phyloP scores from a whole-genome alignment of 1,139 yeast genomes.

The Candida sp. region DNA sequence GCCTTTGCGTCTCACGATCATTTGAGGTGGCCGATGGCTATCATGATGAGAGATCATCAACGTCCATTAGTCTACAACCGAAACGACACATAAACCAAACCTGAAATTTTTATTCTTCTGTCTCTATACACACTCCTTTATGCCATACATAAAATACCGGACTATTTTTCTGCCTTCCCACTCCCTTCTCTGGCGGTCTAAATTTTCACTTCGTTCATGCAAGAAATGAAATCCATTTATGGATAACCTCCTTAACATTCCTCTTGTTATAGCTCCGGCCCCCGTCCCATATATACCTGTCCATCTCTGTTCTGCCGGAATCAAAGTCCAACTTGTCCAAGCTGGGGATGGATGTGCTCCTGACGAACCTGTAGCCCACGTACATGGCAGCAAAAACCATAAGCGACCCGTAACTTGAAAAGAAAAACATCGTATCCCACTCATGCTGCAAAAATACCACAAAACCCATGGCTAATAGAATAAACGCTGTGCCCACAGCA shows the following conservation, averaged over 20 bases:
- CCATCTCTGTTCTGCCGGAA: slow-evolving; percentile 79
- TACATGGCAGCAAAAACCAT: slow-evolving; percentile 59
- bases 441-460: slow-evolving; percentile 62
- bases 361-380: slow-evolving; percentile 55
- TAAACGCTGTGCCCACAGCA: slow-evolving; percentile 53
- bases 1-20: background rate
- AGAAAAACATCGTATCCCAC: slow-evolving; percentile 69
- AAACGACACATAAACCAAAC: no score
- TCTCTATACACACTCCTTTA: background rate
- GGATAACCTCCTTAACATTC: slow-evolving; percentile 38
- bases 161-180: background rate
- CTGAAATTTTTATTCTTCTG: background rate
- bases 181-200: background rate
- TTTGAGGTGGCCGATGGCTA: background rate
- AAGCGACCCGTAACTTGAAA: slow-evolving; percentile 71
- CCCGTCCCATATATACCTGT: slow-evolving; percentile 72
- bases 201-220: slow-evolving; percentile 22
- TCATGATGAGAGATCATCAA: background rate
- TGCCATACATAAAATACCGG: background rate
- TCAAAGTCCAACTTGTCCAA: slow-evolving; percentile 76
- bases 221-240: slow-evolving; percentile 38
- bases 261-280: slow-evolving; percentile 49
- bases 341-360: slow-evolving; percentile 61
- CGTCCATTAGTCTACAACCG: background rate
- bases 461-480: slow-evolving; percentile 72